phyloP scores from a whole-genome alignment of 495 filamentous ascomycete genomes.

The Talaromyces thailandensis region DNA sequence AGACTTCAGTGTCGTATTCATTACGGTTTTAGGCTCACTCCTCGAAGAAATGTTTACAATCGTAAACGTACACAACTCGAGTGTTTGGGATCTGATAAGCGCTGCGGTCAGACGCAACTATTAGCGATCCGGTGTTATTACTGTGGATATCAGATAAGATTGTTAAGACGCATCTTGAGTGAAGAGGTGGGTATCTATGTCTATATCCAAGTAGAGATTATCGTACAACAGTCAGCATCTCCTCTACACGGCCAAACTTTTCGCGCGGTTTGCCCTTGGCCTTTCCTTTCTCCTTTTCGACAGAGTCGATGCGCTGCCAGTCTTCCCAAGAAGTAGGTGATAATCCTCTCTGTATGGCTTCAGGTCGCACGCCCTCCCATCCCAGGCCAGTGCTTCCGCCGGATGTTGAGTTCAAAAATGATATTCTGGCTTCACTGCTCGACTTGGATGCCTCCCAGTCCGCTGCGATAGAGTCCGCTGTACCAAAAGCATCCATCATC shows the following conservation, averaged over 20 bases:
- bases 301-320: constrained; percentile 77
- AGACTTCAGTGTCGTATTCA: neutral
- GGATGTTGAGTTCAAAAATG: constrained; percentile 36
- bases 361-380: constrained; percentile 64
- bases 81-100: neutral
- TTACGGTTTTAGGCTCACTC: neutral
- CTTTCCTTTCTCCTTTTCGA: constrained; percentile 60
- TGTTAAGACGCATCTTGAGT: neutral
- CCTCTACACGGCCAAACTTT: constrained; percentile 66
- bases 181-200: neutral
- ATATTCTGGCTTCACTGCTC: constrained; percentile 15
- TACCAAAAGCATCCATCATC: constrained; percentile 90
- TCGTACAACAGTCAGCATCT: constrained; percentile 65
- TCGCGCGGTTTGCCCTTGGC: constrained; percentile 68
- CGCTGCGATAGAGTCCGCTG: constrained; percentile 66
- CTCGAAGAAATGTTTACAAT: neutral
- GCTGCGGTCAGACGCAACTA: neutral
- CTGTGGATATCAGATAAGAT: neutral
- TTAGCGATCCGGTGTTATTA: neutral
- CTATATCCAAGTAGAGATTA: neutral
- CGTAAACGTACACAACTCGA: neutral
- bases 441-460: constrained; percentile 48
- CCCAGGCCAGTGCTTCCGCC: constrained; percentile 44
- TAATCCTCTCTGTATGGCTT: constrained; percentile 41
- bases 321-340: constrained; percentile 60